Base-by-base conservation (phyloP, 345 rosid species). In the Lenwebbia sp. region DNA sequence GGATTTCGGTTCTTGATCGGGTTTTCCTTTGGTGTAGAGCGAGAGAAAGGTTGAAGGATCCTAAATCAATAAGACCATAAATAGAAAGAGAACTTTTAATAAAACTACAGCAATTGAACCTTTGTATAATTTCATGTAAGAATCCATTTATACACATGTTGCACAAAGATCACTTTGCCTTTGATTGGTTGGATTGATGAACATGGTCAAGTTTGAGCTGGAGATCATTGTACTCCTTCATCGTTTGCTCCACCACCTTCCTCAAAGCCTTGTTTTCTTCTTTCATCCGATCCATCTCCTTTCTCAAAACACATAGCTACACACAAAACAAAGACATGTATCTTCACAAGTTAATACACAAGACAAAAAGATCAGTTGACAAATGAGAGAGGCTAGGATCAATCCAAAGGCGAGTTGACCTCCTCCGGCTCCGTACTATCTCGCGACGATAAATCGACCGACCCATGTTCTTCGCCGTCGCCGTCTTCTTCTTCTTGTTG, bases 181-280 rank as follows among this genome's bases (percentile, higher is more conserved):
- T 88, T 33, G 87, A 75, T 12, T 88, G 82, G 85, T 76, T 85
- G 51, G 90, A 87, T 85, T 94, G 92, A 9, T 92, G 96, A 30
- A 94, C 30, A 54, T 82, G 62, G 44, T 89, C 87, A 30, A 92
- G 83, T 89, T 88, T 92, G 88, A 88, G 88, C 81, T 88, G 95
- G 47, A 94, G 95, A 83, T 93, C 91, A 75, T 86, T 83, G 87
- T 86, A 93, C 75, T 94, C 91, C 87, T 93, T 91, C 92, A 90
- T 89, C n/a, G 94, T 90, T 84, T 92, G 90, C 85, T 94, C 97
- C 56, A 93, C 92, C 51, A 87, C 90, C 83, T 86, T 89, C 86
- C 91, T 93, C 89, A 94, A 87, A 84, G 85, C 85, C 62, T 90
- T 41, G 86, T 94, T 94, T 87, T 94, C 95, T 88, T 93, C 95